Evolutionary conservation across 2,329 filamentous ascomycete species (phyloP), one percentile per base, ranked within the genome.

Genomic region (Coleophoma cylindrospora): DNA sequence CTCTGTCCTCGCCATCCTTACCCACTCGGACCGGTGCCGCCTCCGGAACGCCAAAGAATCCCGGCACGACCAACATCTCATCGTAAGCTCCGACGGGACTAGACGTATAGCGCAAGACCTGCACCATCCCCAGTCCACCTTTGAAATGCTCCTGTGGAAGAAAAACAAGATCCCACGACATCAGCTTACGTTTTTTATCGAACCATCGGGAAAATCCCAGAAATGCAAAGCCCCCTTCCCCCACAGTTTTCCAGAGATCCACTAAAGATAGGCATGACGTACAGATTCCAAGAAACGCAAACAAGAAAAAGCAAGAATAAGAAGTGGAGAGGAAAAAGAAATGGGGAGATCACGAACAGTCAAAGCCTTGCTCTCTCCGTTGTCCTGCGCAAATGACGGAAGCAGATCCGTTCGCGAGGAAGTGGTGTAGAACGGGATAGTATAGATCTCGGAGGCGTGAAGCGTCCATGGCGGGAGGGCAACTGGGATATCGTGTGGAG

Each of bases 81-180:
- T 80, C 77, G 50, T 81, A 80, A 0, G 75, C 68, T 0, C 77
- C 77, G 3, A 76, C 75, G 0, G 76, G 76, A 4, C 70, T 74
- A 17, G 76, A 69, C 1, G 61, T 66, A 58, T 80, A 80, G 9
- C 76, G 69, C 32, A 80, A 67, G 48, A 80, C 61, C 61, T 78
- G 75, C 14, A 79, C 63, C 65, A 74, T 73, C 54, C 70, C 67
- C 7, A 77, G 53, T 0, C 76, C 75, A 14, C 75, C 74, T 14
- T 68, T 54, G 5, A 70, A 66, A 33, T 63, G 59, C n/a, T 70
- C 71, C 1, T 67, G 4, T 13, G 19, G 12, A 17, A 22, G 19
- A 41, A 22, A 22, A 17, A 13, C 22, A 41, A 22, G 15, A 27
- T 27, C 9, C 9, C 2, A 3, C 9, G 27, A 27, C 9, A 27